Evolutionary conservation across 1,284 basidiomycete species (phyloP).

Genomic region (Albatrellus sp.): DNA sequence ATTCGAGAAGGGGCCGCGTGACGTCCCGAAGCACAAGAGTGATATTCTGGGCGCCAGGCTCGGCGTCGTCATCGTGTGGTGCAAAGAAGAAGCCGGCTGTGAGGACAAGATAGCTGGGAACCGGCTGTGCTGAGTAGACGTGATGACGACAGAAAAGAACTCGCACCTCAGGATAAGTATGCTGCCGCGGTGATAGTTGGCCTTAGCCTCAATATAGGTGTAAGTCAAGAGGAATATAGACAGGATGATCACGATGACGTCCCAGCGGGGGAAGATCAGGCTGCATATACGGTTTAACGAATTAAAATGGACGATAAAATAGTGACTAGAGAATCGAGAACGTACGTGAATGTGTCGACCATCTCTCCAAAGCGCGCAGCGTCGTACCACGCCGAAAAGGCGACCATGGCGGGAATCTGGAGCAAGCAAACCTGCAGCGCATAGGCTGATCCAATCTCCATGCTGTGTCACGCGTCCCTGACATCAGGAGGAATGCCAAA

Average conservation of each 20-base stretch:
- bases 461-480: slow-evolving; percentile 34
- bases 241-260: slow-evolving; percentile 89
- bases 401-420: slow-evolving; percentile 98
- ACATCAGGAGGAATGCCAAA: too few species aligned
- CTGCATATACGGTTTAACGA: slow-evolving; percentile 30
- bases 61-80: slow-evolving; percentile 18
- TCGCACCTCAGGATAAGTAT: slow-evolving; percentile 80
- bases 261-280: slow-evolving; percentile 98
- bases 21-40: too few species aligned
- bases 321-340: slow-evolving; percentile 7
- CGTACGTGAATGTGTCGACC: slow-evolving; percentile 82
- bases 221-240: slow-evolving; percentile 97
- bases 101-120: slow-evolving; percentile 63
- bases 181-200: slow-evolving; percentile 93
- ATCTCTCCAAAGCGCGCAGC: slow-evolving; percentile 73
- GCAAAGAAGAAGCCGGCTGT: slow-evolving; percentile 74
- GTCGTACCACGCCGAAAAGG: slow-evolving; percentile 91
- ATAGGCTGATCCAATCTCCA: slow-evolving; percentile 99
- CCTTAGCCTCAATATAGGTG: slow-evolving; percentile 96
- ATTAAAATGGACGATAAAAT: slow-evolving; percentile 7
- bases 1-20: too few species aligned
- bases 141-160: slow-evolving; percentile 1
- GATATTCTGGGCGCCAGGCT: too few species aligned
- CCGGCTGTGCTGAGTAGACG: slow-evolving; percentile 1
- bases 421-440: slow-evolving; percentile 96